Evolutionary conservation across 768 basidiomycete genomes (phyloP).

Genomic region (Boletus eberwhitei): DNA sequence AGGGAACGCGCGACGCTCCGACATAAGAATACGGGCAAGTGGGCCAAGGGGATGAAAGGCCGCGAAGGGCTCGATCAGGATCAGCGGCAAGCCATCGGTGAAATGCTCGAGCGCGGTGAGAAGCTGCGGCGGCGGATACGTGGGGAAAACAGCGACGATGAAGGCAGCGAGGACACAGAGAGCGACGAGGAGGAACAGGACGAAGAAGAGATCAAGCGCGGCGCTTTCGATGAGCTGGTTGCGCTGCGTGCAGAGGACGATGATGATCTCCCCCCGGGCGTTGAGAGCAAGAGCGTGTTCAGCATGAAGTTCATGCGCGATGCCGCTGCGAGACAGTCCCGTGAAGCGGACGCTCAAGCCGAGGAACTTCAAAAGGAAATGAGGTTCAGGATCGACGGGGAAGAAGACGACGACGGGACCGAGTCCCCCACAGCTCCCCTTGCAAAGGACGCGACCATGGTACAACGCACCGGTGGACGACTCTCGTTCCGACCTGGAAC

Average conservation of each 20-base stretch:
- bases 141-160: conserved; percentile 59
- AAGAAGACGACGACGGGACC: conserved; percentile 30
- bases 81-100: conserved; percentile 66
- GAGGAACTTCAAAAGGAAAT: conserved; percentile 76
- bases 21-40: conserved; percentile 87
- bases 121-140: conserved; percentile 72
- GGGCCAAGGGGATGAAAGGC: conserved; percentile 73
- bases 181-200: conserved; percentile 37
- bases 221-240: conserved; percentile 77
- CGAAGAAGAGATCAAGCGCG: conserved; percentile 50
- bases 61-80: conserved; percentile 66
- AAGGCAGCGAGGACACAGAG: conserved; percentile 45
- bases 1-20: conserved; percentile 84
- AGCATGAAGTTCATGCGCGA: conserved; percentile 99
- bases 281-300: conserved; percentile 68
- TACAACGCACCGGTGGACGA: conserved; percentile 65
- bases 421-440: conserved; percentile 29
- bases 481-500: conserved; percentile 58
- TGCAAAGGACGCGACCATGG: conserved; percentile 33
- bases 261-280: conserved; percentile 15
- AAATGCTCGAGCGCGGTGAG: conserved; percentile 85
- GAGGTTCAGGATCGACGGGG: conserved; percentile 38
- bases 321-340: conserved; percentile 67
- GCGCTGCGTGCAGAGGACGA: conserved; percentile 42
- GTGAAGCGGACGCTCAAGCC: conserved; percentile 53